These are phyloP conservation scores for Xylariaceae sp. DNA, from an alignment of 2,329 filamentous ascomycete species.

Conservation along the genomic window DNA sequence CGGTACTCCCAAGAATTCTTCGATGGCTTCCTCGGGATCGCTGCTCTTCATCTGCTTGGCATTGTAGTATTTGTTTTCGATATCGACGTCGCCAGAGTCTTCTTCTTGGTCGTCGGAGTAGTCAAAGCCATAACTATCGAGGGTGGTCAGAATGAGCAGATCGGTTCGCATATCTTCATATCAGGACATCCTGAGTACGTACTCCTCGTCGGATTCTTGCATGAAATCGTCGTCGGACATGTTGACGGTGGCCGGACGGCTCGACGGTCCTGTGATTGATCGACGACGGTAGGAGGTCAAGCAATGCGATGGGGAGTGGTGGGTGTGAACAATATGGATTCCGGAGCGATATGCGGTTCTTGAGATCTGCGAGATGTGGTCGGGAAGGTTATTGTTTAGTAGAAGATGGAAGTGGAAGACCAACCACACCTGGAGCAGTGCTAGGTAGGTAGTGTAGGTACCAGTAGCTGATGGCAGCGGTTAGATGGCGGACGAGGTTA, in stretches of 20 bases:
- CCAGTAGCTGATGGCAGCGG: background rate
- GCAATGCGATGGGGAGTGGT: background rate
- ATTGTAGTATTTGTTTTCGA: conserved; percentile 99
- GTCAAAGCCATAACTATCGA: conserved; percentile 83
- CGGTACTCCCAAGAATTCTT: conserved; percentile 87
- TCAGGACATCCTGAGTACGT: conserved; percentile 21
- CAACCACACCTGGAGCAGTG: too few relatives aligned
- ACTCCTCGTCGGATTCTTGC: conserved; percentile 88
- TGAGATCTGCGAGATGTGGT: background rate
- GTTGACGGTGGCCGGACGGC: conserved; percentile 27
- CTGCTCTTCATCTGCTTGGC: conserved; percentile 92
- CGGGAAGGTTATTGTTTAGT: background rate
- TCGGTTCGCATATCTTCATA: background rate
- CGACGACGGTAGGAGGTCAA: background rate
- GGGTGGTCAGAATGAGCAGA: background rate
- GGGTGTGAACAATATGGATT: background rate
- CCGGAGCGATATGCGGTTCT: background rate
- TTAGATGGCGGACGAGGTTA: conserved; percentile 8
- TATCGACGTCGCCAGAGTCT: conserved; percentile 82
- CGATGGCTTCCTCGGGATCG: conserved; percentile 82
- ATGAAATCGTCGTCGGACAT: conserved; percentile 93
- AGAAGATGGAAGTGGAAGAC: background rate
- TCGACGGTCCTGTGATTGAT: background rate
- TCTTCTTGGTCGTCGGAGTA: conserved; percentile 93
- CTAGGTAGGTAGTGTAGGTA: background rate